A percentile compares a stretch with the other conserved stretches of the same genome.
phyloP scores from a whole-genome alignment of 345 rosid species.

The Ceriops zippeliana region DNA sequence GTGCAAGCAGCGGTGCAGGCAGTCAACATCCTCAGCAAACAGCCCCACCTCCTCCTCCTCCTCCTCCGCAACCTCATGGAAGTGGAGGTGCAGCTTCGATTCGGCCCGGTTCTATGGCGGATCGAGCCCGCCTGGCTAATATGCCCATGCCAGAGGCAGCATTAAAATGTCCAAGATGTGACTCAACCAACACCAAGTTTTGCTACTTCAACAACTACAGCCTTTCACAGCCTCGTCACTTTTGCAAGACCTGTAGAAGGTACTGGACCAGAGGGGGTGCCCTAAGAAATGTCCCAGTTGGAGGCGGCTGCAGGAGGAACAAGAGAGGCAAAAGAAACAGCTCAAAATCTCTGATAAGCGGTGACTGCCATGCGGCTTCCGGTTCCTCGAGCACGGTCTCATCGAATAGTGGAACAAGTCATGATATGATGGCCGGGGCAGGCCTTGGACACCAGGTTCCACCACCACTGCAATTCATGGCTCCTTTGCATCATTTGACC shows the following conservation, averaged over 20 bases:
- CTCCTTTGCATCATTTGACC: slow-evolving; percentile 47
- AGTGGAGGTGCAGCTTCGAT: slow-evolving; percentile 53
- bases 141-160: slow-evolving; percentile 76
- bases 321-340: slow-evolving; percentile 63
- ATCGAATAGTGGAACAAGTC: slow-evolving; percentile 34
- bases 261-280: slow-evolving; percentile 99
- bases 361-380: slow-evolving; percentile 37
- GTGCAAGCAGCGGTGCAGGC: slow-evolving; percentile 22
- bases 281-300: slow-evolving; percentile 81
- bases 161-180: slow-evolving; percentile 88
- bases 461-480: slow-evolving; percentile 43
- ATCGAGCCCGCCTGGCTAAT: slow-evolving; percentile 83
- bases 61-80: slow-evolving; percentile 50
- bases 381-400: slow-evolving; percentile 41
- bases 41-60: slow-evolving; percentile 33
- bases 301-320: slow-evolving; percentile 93
- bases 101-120: slow-evolving; percentile 90
- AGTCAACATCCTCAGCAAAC: slow-evolving; percentile 39
- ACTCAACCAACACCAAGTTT: slow-evolving; percentile 88
- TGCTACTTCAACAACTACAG: slow-evolving; percentile 98
- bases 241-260: slow-evolving; percentile 91
- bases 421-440: slow-evolving; percentile 19
- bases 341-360: slow-evolving; percentile 41
- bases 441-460: slow-evolving; percentile 46
- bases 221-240: slow-evolving; percentile 96